These are phyloP conservation scores for Aureoboletus auriporus DNA, from an alignment of 768 basidiomycete genomes.

Conservation along the genomic window DNA sequence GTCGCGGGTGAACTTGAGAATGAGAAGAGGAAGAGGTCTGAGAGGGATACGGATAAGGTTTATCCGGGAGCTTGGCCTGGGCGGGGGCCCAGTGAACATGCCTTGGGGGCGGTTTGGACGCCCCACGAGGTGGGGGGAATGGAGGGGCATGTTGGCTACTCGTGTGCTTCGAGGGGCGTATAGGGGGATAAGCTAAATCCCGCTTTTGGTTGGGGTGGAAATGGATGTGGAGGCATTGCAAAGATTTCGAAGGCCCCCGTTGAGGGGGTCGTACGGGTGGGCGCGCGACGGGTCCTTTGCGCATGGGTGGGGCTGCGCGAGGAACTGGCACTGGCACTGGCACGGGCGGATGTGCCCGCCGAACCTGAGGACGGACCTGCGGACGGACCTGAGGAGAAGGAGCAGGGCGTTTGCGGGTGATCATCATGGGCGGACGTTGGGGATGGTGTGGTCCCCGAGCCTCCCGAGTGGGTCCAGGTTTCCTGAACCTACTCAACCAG, in stretches of 20 bases:
- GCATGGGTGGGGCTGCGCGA: constrained; percentile 11
- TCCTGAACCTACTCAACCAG: constrained; percentile 25
- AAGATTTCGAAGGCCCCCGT: constrained; percentile 10
- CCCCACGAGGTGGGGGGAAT: constrained; percentile 21
- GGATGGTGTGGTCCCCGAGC: constrained; percentile 10
- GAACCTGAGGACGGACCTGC: constrained; percentile 15
- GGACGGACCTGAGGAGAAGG: constrained; percentile 14
- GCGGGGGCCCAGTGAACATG: constrained; percentile 29
- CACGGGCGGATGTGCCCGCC: constrained; percentile 16
- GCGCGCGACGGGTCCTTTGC: constrained; percentile 14
- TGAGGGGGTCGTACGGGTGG: constrained; percentile 7
- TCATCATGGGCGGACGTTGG: constrained; percentile 13
- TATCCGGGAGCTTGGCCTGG: constrained; percentile 21
- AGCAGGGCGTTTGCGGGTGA: constrained; percentile 18
- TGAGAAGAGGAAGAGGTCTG: constrained; percentile 8
- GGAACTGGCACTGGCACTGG: constrained; percentile 4
- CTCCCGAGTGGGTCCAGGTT: constrained; percentile 11
- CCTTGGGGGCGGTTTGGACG: constrained; percentile 10
- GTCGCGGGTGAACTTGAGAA: constrained; percentile 3
- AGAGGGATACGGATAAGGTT: constrained; percentile 26
- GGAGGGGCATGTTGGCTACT: constrained; percentile 11
- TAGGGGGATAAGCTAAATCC: constrained; percentile 6
- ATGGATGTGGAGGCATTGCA: constrained; percentile 24
- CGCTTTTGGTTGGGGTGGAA: constrained; percentile 24
- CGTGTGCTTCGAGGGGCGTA: constrained; percentile 6